These are phyloP conservation scores for Falciphora oryzae DNA, from an alignment of 2,329 filamentous ascomycete species.

Conservation along the genomic window DNA sequence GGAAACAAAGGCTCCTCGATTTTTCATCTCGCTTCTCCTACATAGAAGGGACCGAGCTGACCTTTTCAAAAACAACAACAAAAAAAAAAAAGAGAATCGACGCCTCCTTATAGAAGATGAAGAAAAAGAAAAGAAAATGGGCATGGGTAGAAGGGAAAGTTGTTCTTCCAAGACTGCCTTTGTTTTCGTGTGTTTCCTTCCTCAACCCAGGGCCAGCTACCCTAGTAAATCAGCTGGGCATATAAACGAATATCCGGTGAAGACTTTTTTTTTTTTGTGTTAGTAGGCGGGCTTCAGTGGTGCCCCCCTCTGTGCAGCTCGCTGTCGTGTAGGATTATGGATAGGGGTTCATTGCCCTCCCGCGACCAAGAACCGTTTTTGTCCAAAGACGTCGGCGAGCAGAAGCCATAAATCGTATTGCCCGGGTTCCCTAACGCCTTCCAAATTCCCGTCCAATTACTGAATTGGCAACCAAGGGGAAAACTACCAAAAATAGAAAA, in stretches of 20 bases:
- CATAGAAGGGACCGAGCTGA: background rate
- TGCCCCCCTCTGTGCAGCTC: background rate
- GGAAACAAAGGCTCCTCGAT: background rate
- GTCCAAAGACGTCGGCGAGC: background rate
- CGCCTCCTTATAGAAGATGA: background rate
- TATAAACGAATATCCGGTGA: background rate
- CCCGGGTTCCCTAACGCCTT: background rate
- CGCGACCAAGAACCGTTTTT: background rate
- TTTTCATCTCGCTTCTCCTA: background rate
- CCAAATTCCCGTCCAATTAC: background rate
- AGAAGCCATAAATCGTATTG: background rate
- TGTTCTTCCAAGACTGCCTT: background rate
- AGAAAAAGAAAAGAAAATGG: background rate
- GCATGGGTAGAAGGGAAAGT: background rate
- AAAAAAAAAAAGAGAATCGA: background rate
- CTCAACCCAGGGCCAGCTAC: background rate
- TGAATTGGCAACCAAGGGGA: background rate
- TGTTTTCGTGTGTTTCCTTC: background rate
- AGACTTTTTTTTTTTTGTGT: background rate
- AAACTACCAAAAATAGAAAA: background rate
- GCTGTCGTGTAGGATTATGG: background rate
- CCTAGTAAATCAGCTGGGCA: background rate
- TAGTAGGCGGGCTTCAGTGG: background rate
- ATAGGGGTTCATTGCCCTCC: background rate
- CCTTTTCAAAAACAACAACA: background rate